These are phyloP conservation scores for Mangifera indica DNA, from an alignment of 345 rosid species.

Conservation along the genomic window DNA sequence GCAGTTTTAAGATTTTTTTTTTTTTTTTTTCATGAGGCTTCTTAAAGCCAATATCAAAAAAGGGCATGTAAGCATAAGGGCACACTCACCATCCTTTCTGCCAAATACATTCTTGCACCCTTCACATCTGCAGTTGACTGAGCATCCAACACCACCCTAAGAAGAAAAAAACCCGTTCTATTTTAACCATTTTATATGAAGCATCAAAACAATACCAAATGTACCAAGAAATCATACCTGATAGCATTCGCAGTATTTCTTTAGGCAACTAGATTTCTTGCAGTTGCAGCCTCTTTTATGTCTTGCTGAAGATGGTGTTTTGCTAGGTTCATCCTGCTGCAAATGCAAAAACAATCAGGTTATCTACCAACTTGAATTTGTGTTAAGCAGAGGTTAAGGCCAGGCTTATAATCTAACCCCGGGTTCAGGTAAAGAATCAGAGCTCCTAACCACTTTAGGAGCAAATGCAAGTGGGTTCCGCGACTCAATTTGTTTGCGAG, in stretches of 20 bases:
- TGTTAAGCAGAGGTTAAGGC: not conserved
- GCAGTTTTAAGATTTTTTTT: too few species aligned
- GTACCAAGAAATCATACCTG: conserved; percentile 55
- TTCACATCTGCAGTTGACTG: conserved; percentile 94
- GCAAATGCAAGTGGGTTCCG: conserved; percentile 99
- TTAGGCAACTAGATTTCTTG: conserved; percentile 90
- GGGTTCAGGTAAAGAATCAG: conserved; percentile 53
- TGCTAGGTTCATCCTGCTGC: conserved; percentile 78
- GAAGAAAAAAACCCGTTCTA: conserved; percentile 18
- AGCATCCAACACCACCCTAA: conserved; percentile 97
- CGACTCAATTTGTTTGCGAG: conserved; percentile 94
- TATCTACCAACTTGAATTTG: conserved; percentile 9
- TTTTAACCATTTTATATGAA: conserved; percentile 23
- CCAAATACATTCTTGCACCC: conserved; percentile 94
- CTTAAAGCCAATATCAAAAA: not conserved
- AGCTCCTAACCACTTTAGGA: conserved; percentile 80
- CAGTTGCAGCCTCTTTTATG: conserved; percentile 99
- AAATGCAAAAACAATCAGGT: conserved; percentile 17
- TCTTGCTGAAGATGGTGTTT: conserved; percentile 93
- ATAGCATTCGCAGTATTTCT: conserved; percentile 98
- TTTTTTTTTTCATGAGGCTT: not conserved
- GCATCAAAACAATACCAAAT: conserved; percentile 16
- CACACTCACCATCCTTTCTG: conserved; percentile 79
- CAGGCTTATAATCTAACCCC: conserved; percentile 45
- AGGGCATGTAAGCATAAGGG: not conserved